Conservation (phyloP, 2,329 filamentous ascomycete genomes). For the Trichoderma sp. region DNA sequence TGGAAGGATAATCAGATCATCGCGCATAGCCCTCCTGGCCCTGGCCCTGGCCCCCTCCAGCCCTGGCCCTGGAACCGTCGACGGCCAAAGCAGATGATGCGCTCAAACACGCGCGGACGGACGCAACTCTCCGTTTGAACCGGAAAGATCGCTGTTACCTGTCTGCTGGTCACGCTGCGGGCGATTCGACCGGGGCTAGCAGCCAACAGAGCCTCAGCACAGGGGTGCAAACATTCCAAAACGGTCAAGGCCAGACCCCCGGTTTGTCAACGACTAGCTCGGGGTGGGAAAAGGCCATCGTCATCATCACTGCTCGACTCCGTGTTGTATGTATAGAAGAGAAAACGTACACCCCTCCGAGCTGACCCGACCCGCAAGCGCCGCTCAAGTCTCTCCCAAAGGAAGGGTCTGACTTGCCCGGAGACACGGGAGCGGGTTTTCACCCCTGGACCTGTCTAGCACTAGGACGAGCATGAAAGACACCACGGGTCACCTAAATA, state of each 20-base stretch:
- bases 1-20: conserved; percentile 2
- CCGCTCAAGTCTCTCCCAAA: not conserved
- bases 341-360: not conserved
- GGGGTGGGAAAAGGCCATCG: not conserved
- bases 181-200: not conserved
- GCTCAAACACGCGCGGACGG: not conserved
- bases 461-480: not conserved
- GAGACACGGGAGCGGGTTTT: conserved; percentile 19
- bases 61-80: not conserved
- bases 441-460: conserved; percentile 8
- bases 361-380: conserved; percentile 15
- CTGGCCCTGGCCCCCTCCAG: not conserved
- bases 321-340: not conserved
- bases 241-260: not conserved
- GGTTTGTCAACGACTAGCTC: not conserved
- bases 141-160: not conserved
- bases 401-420: conserved; percentile 14
- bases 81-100: not conserved
- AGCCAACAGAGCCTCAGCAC: conserved; percentile 12
- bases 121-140: conserved; percentile 3
- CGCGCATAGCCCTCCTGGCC: not conserved
- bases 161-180: conserved; percentile 3
- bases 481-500: conserved; percentile 1
- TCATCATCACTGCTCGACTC: conserved; percentile 5
- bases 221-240: not conserved